phyloP scores from a whole-genome alignment of 495 filamentous ascomycete species.

The Cercophora scortea region DNA sequence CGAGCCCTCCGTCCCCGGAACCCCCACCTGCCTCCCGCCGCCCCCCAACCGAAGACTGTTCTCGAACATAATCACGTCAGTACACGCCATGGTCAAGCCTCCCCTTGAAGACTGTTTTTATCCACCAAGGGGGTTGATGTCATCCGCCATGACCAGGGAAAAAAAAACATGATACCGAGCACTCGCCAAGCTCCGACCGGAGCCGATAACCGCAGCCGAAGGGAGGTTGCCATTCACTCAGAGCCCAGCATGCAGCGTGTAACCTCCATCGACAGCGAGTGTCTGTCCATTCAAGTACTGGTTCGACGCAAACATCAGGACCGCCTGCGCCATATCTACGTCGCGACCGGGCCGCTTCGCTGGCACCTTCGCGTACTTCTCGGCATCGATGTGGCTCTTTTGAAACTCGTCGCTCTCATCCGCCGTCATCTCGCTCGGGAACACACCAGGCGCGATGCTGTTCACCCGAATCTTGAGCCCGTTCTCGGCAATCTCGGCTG shows the following conservation, averaged over 20 bases:
- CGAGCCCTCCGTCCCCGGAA: too few relatives aligned
- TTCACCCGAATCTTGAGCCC: slow-evolving; percentile 54
- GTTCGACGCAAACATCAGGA: slow-evolving; percentile 55
- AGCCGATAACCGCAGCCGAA: too few relatives aligned
- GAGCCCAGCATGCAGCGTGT: slow-evolving; percentile 14
- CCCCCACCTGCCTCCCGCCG: too few relatives aligned
- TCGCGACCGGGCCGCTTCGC: slow-evolving; percentile 58
- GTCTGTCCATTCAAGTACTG: slow-evolving; percentile 68
- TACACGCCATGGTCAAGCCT: too few relatives aligned
- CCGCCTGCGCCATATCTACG: slow-evolving; percentile 63
- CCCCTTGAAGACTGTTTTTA: too few relatives aligned
- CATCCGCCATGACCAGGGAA: too few relatives aligned
- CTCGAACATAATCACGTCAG: too few relatives aligned
- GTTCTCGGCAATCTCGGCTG: slow-evolving; percentile 28
- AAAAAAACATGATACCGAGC: too few relatives aligned
- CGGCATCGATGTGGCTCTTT: slow-evolving; percentile 55
- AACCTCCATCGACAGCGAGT: slow-evolving; percentile 59
- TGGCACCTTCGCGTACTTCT: slow-evolving; percentile 56
- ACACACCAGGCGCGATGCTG: slow-evolving; percentile 65
- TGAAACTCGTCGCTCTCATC: slow-evolving; percentile 47
- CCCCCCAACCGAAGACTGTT: too few relatives aligned
- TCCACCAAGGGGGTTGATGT: too few relatives aligned
- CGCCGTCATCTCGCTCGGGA: slow-evolving; percentile 68
- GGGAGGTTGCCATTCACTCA: background rate
- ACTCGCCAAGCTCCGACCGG: too few relatives aligned